Percentiles rank a stretch among this genome's conserved stretches.
Conservation (phyloP, 306 rosid genomes). For the Corylus heterophylla region DNA sequence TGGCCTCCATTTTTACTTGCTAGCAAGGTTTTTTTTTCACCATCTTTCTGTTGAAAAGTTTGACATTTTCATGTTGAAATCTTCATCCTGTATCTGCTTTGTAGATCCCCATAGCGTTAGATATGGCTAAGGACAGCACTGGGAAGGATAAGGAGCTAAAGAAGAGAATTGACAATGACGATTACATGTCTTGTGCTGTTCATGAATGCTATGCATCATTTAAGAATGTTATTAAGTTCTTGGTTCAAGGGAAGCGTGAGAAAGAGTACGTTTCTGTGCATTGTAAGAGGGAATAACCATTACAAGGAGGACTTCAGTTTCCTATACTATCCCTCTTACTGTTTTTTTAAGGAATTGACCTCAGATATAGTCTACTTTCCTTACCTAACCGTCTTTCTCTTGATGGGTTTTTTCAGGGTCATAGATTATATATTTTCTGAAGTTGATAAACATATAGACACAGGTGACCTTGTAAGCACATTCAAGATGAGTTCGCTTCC, state of each 20-base stretch:
- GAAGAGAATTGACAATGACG: conserved; percentile 70
- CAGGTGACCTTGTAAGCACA: conserved; percentile 40
- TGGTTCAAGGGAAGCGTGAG: conserved; percentile 84
- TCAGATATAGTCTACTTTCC: background rate
- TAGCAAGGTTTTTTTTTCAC: conserved; percentile 71
- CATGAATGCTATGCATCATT: conserved; percentile 93
- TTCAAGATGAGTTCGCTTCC: conserved; percentile 91
- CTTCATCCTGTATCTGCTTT: conserved; percentile 22
- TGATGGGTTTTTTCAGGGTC: conserved; percentile 54
- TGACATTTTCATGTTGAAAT: conserved; percentile 16
- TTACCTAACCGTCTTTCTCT: conserved; percentile 13
- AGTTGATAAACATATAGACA: conserved; percentile 60
- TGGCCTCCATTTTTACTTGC: conserved; percentile 99
- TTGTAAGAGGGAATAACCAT: background rate
- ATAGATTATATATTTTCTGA: conserved; percentile 62
- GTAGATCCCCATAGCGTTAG: conserved; percentile 94
- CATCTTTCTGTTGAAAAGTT: background rate
- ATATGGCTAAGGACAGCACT: conserved; percentile 99
- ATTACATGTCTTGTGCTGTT: conserved; percentile 92
- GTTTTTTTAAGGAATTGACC: background rate
- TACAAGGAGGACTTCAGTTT: background rate
- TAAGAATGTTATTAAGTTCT: conserved; percentile 60
- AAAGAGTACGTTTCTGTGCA: conserved; percentile 52
- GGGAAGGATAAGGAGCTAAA: conserved; percentile 90
- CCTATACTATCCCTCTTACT: background rate